Percentiles rank a stretch among this genome's conserved stretches.
These are phyloP conservation scores for Boletus pseudo-olivaceus DNA, from an alignment of 768 basidiomycete genomes.

Conservation along the genomic window DNA sequence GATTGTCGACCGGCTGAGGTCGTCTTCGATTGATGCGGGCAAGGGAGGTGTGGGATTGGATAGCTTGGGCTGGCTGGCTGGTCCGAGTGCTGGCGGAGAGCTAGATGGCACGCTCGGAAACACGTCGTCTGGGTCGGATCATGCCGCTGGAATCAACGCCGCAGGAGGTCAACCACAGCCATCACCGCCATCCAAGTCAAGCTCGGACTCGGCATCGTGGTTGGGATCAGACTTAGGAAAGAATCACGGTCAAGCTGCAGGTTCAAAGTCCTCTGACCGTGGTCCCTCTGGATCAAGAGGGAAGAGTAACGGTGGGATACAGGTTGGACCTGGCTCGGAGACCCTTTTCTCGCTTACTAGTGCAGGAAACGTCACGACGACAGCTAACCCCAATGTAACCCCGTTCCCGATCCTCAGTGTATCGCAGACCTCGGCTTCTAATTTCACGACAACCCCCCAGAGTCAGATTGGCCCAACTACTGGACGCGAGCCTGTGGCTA, in stretches of 20 bases:
- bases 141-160: not conserved
- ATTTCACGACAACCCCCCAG: not conserved
- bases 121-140: conserved; percentile 1
- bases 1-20: conserved; percentile 28
- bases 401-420: conserved; percentile 23
- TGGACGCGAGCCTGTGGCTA: not conserved
- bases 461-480: not conserved
- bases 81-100: conserved; percentile 4
- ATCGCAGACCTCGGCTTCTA: not conserved
- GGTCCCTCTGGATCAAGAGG: not conserved
- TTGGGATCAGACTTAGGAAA: conserved; percentile 3
- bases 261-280: not conserved
- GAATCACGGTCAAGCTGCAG: not conserved
- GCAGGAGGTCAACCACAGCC: not conserved
- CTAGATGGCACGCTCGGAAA: conserved; percentile 1
- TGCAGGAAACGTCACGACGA: not conserved
- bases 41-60: conserved; percentile 10
- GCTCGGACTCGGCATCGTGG: not conserved
- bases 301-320: not conserved
- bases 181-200: conserved; percentile 2
- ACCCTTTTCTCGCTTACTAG: not conserved
- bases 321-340: not conserved
- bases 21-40: conserved; percentile 23
- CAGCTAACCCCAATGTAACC: not conserved
- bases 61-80: conserved; percentile 14